Evolutionary conservation across 2,329 filamentous ascomycete genomes (phyloP).

Genomic region (Exophiala aquamarina): DNA sequence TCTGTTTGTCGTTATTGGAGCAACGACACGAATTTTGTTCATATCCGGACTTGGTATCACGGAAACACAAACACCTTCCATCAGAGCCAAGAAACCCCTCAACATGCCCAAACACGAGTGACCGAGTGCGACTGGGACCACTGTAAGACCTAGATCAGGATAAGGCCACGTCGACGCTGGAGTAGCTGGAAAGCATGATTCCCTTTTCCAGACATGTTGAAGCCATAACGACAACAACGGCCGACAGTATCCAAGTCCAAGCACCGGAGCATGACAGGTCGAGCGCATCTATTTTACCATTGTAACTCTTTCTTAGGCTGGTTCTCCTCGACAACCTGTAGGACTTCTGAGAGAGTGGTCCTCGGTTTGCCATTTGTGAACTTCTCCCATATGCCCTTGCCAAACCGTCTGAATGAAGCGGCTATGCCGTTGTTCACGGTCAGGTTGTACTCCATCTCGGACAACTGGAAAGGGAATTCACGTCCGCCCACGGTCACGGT

Average conservation of each 20-base stretch:
- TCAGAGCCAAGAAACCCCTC: conserved; percentile 19
- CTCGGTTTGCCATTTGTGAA: conserved; percentile 4
- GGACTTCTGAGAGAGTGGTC: no score
- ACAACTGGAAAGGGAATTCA: conserved; percentile 54
- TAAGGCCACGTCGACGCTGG: no score
- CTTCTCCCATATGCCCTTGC: conserved; percentile 18
- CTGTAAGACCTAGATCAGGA: no score
- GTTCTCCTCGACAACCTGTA: no score
- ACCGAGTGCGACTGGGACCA: no score
- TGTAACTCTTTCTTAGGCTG: no score
- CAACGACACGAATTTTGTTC: conserved; percentile 60
- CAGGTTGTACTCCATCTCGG: conserved; percentile 56
- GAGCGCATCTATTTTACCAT: no score
- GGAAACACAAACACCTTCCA: conserved; percentile 12
- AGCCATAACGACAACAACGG: no score
- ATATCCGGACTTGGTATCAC: conserved; percentile 45
- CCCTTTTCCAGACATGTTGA: no score
- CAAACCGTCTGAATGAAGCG: conserved; percentile 15
- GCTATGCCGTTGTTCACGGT: conserved; percentile 41
- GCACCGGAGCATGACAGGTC: no score
- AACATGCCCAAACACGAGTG: conserved; percentile 5
- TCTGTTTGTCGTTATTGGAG: conserved; percentile 68
- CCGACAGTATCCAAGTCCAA: no score
- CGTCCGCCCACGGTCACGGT: conserved; percentile 11
- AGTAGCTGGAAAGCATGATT: no score